A percentile compares a stretch with the other conserved stretches of the same genome.
These are phyloP conservation scores for Novymonas esmeraldas DNA, from an alignment of 208 protist species.

Conservation along the genomic window DNA sequence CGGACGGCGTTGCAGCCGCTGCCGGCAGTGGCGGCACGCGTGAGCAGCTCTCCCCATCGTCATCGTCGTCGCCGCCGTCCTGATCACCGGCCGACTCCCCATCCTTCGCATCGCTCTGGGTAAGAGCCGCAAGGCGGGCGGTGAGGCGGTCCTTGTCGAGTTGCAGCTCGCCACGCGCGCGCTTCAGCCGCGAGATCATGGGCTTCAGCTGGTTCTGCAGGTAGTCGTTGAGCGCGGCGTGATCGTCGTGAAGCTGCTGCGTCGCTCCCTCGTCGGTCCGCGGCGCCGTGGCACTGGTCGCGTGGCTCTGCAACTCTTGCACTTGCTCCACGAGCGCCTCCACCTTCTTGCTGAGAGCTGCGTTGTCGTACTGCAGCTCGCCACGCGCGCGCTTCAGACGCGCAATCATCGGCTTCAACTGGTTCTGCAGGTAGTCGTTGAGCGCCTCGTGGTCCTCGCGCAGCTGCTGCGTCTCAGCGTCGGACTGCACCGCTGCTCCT, in stretches of 20 bases:
- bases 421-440: conserved; percentile 12
- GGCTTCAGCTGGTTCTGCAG: conserved; percentile 23
- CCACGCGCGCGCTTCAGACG: conserved; percentile 25
- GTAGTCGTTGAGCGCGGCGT: conserved; percentile 7
- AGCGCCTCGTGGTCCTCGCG: conserved; percentile 34
- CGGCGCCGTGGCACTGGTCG: too few species aligned
- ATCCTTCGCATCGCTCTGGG: too few species aligned
- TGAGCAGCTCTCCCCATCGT: conserved; percentile 9
- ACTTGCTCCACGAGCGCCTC: conserved; percentile 18
- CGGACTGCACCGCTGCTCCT: too few species aligned
- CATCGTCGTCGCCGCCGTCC: background rate
- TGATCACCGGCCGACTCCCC: background rate
- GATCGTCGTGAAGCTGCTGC: too few species aligned
- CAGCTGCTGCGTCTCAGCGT: conserved; percentile 16
- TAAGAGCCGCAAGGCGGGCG: too few species aligned
- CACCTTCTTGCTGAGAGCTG: conserved; percentile 17
- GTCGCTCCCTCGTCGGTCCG: too few species aligned
- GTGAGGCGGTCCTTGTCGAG: too few species aligned
- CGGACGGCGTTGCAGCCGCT: background rate
- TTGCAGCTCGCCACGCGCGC: conserved; percentile 29
- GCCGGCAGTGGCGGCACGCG: background rate
- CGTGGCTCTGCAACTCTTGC: too few species aligned
- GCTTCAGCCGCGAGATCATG: conserved; percentile 20
- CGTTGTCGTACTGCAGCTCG: conserved; percentile 33
- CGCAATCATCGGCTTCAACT: conserved; percentile 24